Percentiles rank a stretch among this genome's conserved stretches.
phyloP scores from a whole-genome alignment of 176 grass and related monocot species.

The Areca catechu region DNA sequence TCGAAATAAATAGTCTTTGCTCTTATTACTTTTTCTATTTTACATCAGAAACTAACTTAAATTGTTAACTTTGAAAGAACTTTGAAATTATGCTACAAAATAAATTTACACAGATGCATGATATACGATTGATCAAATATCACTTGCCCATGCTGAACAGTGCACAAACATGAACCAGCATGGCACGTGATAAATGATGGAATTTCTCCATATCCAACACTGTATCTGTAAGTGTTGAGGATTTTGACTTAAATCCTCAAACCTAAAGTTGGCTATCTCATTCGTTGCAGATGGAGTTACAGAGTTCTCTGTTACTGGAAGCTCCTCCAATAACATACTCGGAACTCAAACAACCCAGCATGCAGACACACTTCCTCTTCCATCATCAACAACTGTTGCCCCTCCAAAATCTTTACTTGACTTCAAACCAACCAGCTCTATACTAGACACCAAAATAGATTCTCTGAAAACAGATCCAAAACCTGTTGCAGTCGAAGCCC shows the following conservation, averaged over 20 bases:
- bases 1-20: no score
- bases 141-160: no score
- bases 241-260: not conserved
- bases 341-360: constrained; percentile 48
- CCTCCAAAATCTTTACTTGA: constrained; percentile 49
- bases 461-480: constrained; percentile 53
- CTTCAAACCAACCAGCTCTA: constrained; percentile 54
- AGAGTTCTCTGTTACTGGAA: constrained; percentile 91
- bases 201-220: no score
- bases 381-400: constrained; percentile 29
- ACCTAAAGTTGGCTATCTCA: not conserved
- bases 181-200: no score
- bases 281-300: constrained; percentile 81
- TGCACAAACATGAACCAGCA: no score
- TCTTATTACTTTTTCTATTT: no score
- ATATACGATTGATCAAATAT: no score
- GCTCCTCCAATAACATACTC: constrained; percentile 70
- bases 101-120: no score
- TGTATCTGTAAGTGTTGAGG: no score
- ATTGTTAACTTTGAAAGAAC: no score
- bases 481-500: constrained; percentile 45
- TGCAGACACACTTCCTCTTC: constrained; percentile 46
- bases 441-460: constrained; percentile 44
- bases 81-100: no score
- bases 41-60: no score